Base-by-base conservation (phyloP, 2,329 filamentous ascomycete genomes). In the Hymenotorrendiella dingleyae region DNA sequence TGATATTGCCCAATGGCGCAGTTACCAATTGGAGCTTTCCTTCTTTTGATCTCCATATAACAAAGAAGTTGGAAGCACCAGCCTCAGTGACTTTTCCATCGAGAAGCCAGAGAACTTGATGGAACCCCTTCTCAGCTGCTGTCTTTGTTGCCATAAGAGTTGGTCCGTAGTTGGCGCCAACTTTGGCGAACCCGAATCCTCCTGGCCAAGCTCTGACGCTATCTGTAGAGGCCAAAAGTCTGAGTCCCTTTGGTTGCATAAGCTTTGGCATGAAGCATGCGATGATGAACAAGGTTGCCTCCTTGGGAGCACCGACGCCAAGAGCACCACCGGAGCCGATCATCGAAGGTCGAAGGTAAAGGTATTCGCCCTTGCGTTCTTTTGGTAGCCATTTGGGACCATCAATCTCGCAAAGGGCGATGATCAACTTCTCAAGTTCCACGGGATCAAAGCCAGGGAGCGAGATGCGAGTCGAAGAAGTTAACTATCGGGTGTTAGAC, bases 101-200 rank as follows among this genome's bases (percentile, higher is more conserved):
- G 29, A 94, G 93, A 38, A 96, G 74, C 90, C 90, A 96, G n/a
- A 96, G 75, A 43, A 96, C 84, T 72, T 96, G 91, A 60, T 91
- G 78, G 66, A 80, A 96, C 0, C 91, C 90, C 29, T 76, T 68
- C 9, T 68, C 69, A 43, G 80, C 70, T 3, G 90, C 90, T 63
- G 90, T 84, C 14, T 74, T 74, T 36, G 89, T 89, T 3, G 87
- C 86, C 41, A 87, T 72, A 41, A 96, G 73, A 16, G 78, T 82
- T 14, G 90, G 90, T 0, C 90, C 90, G 64, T 95, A 96, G 71
- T 95, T 96, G 48, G 90, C 90, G 42, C 90, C 90, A 24, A 96
- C 78, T 68, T 96, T 96, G 47, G 89, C 88, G 60, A 84, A 90
- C 1, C 90, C 90, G 63, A 94, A 94, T 8, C 91, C 90, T 48